Conservation (phyloP, 192 early-diverging fungal genomes). For the Cetraspora pellucida region DNA sequence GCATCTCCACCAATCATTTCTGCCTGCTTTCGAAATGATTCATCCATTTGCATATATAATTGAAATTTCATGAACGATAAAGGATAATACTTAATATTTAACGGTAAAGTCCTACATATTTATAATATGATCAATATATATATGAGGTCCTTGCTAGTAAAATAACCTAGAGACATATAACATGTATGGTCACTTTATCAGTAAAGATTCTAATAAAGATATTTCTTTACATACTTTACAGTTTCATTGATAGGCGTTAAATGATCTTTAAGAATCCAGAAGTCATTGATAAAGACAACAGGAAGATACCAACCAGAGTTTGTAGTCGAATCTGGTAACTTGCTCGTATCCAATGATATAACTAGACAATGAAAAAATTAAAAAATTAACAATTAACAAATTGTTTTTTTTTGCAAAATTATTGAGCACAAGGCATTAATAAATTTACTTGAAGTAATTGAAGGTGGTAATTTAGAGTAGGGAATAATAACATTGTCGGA, state of each 20-base stretch:
- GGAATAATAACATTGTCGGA: constrained; percentile 52
- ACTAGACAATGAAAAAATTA: constrained; percentile 30
- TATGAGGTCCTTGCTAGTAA: not conserved
- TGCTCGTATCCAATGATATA: constrained; percentile 46
- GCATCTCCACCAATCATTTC: constrained; percentile 60
- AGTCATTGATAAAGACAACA: constrained; percentile 75
- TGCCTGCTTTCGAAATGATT: constrained; percentile 60
- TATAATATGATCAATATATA: not conserved
- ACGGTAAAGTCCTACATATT: constrained; percentile 55
- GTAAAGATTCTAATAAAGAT: not conserved
- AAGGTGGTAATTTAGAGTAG: constrained; percentile 50
- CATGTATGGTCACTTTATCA: not conserved
- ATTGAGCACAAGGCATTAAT: not conserved
- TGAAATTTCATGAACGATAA: constrained; percentile 77
- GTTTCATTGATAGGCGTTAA: constrained; percentile 73
- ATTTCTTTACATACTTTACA: constrained; percentile 53
- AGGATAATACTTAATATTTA: constrained; percentile 65
- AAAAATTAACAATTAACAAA: not conserved
- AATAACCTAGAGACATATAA: not conserved
- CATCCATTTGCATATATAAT: constrained; percentile 69
- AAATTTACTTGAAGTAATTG: constrained; percentile 55
- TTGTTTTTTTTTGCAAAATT: no score
- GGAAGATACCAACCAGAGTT: constrained; percentile 65
- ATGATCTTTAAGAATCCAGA: constrained; percentile 76
- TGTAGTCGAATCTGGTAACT: constrained; percentile 38